Base-by-base conservation (phyloP, 169 alveolate genomes). In the Plasmodium chabaudi region DNA sequence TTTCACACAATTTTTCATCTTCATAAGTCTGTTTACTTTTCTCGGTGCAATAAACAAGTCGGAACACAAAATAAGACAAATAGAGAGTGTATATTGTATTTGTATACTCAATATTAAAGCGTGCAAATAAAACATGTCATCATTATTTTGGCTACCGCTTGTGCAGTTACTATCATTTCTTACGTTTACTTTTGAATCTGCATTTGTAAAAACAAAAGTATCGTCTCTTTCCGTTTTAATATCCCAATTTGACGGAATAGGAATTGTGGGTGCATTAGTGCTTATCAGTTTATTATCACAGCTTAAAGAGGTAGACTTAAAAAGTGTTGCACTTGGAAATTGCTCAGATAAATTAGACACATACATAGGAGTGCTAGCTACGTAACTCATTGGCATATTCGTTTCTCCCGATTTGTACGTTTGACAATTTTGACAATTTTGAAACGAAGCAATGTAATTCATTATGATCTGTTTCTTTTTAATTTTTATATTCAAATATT, bases 31-130 rank as follows among this genome's bases (percentile, higher is more conserved):
- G 5, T 82, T 59, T 67, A 82, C n/a, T 46, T 82, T 82, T 6
- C 17, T 57, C 12, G 84, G 84, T 59, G 47, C 67, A 9, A 59
- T 82, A 49, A 82, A 82, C 21, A 82, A 56, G 23, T 82, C 90
- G 2, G 90, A 70, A 13, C 90, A 82, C 1, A 82, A 51, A 34
- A 82, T 82, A n/a, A 82, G 67, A 21, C 72, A 67, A 25, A 82
- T 71, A 12, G 90, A 82, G 44, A 82, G 53, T 1, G 84, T 82
- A 47, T 82, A 82, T 34, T 82, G 90, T 51, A 82, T 67, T 51
- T 82, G 90, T 82, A 82, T 82, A 71, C 90, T 82, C 53, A 82
- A 56, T 12, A 82, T 27, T 5, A 82, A 82, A 5, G 90, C 90
- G 34, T 82, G 74, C 5, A 82, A 59, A 46, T 67, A 67, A 70